Percentiles rank a stretch among this genome's conserved stretches.
Conservation (phyloP, 106 monocot species). For the Acanthochlamys bracteata region DNA sequence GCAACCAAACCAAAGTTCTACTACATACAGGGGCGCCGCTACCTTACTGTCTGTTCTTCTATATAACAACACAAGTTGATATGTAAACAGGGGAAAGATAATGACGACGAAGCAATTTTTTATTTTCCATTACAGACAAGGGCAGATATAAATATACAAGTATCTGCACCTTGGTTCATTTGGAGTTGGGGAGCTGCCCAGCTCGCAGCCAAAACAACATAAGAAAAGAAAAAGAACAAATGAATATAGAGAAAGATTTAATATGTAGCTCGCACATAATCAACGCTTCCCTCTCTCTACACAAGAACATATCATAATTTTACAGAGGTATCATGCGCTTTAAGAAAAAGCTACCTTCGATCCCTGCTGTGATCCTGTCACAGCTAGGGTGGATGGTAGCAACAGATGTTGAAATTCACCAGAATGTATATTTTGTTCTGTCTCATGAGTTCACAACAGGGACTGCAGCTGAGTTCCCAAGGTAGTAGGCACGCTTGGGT, state of each 20-base stretch:
- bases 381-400: not conserved
- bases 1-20: too few relatives aligned
- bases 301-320: not conserved
- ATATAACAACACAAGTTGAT: too few relatives aligned
- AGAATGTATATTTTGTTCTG: not conserved
- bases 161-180: too few relatives aligned
- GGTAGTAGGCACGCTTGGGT: conserved; percentile 30
- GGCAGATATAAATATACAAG: too few relatives aligned
- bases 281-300: not conserved
- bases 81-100: too few relatives aligned
- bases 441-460: conserved; percentile 1
- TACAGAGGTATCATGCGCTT: not conserved
- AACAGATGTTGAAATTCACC: not conserved
- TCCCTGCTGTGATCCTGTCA: not conserved
- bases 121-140: too few relatives aligned
- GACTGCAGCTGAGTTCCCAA: conserved; percentile 3
- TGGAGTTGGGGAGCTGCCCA: too few relatives aligned
- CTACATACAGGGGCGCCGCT: too few relatives aligned
- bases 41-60: too few relatives aligned
- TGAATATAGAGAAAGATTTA: not conserved
- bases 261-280: not conserved
- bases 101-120: too few relatives aligned
- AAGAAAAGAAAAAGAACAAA: too few relatives aligned
- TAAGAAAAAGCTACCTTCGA: not conserved
- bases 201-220: too few relatives aligned